These are phyloP conservation scores for Toxoplasma gondii DNA, from an alignment of 169 alveolate genomes.

Conservation along the genomic window DNA sequence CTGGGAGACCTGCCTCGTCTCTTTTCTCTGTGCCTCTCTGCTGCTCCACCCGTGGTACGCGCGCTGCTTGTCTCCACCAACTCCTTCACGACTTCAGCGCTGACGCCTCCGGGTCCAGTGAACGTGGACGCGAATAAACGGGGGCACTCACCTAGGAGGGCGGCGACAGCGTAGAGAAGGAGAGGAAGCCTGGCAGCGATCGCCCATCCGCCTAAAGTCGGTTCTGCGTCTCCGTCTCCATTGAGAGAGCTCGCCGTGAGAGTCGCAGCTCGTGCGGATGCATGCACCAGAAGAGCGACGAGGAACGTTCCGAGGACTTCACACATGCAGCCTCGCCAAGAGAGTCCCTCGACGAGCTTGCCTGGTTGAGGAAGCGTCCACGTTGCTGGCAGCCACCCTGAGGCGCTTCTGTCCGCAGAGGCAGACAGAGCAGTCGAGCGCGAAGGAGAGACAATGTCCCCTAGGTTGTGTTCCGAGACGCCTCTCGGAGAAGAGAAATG, in stretches of 20 bases:
- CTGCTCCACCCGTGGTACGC: too few relatives aligned
- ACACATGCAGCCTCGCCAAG: background rate
- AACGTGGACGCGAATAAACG: too few relatives aligned
- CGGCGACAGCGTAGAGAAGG: background rate
- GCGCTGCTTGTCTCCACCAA: too few relatives aligned
- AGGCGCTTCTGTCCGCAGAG: background rate
- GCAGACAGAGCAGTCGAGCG: background rate
- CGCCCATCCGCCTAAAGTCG: background rate
- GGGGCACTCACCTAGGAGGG: background rate
- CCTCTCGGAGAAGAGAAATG: background rate
- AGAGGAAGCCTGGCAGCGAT: background rate
- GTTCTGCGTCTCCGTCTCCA: background rate
- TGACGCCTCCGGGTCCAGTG: too few relatives aligned
- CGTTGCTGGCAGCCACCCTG: background rate
- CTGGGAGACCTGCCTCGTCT: too few relatives aligned
- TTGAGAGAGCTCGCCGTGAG: background rate
- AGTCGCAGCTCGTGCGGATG: background rate
- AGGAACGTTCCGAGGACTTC: background rate
- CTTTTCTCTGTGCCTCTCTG: too few relatives aligned
- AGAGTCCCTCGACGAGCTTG: background rate
- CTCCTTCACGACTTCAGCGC: too few relatives aligned
- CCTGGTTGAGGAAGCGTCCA: background rate
- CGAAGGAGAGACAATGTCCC: background rate
- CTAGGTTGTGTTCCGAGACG: background rate
- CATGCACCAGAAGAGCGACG: background rate